A percentile compares a stretch with the other conserved stretches of the same genome.
phyloP scores from a whole-genome alignment of 768 basidiomycete genomes.

The Amanita molliuscula region DNA sequence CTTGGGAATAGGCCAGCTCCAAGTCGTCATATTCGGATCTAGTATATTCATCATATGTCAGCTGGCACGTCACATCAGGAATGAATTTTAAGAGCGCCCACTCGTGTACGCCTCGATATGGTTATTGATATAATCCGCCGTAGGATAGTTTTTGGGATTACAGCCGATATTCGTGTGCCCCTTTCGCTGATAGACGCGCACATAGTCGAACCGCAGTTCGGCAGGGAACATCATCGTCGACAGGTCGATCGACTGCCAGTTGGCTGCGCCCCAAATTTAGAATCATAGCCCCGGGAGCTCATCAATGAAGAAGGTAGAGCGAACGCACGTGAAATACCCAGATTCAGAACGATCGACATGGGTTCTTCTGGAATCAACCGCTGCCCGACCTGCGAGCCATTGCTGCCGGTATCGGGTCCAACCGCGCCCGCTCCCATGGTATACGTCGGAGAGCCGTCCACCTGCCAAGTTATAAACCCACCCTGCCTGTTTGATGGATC shows the following conservation, averaged over 20 bases:
- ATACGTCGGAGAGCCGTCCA: constrained; percentile 41
- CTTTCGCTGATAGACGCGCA: constrained; percentile 69
- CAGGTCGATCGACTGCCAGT: constrained; percentile 55
- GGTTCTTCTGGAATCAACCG: constrained; percentile 52
- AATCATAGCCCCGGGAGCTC: background rate
- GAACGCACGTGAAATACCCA: constrained; percentile 44
- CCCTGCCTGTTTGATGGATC: constrained; percentile 41
- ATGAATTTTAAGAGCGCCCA: constrained; percentile 21
- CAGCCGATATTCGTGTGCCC: constrained; percentile 54
- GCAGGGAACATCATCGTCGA: constrained; percentile 58
- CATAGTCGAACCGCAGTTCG: constrained; percentile 66
- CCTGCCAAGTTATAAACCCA: constrained; percentile 72
- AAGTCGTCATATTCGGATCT: constrained; percentile 34
- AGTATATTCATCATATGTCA: background rate
- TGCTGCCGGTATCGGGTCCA: constrained; percentile 23
- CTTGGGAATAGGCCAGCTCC: constrained; percentile 31
- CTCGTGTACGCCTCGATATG: constrained; percentile 51
- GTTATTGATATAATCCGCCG: constrained; percentile 46
- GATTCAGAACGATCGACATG: constrained; percentile 48
- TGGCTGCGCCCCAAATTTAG: constrained; percentile 23
- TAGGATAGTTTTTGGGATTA: constrained; percentile 54
- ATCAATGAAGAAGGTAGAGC: background rate
- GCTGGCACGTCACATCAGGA: background rate
- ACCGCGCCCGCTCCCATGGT: constrained; percentile 45
- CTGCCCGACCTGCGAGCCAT: constrained; percentile 43